Percentiles rank a stretch among this genome's conserved stretches.
Conservation (phyloP, 495 filamentous ascomycete genomes). For the Cetradonia linearis region DNA sequence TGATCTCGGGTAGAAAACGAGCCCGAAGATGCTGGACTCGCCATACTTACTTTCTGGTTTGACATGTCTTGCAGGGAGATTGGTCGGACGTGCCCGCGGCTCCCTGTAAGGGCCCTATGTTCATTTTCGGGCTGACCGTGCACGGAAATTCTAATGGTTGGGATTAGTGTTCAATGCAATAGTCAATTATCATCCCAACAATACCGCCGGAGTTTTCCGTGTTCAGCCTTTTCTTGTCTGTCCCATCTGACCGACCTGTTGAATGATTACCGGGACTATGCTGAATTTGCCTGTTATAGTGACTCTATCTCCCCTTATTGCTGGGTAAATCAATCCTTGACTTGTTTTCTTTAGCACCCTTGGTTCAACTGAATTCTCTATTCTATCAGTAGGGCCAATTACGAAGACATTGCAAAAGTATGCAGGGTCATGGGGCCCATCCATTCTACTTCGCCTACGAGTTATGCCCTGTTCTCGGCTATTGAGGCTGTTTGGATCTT, state of each 20-base stretch:
- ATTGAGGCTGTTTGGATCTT: neutral
- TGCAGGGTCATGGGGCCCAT: neutral
- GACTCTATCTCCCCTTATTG: neutral
- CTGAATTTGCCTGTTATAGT: neutral
- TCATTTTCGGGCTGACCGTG: neutral
- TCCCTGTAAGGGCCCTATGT: too few relatives aligned
- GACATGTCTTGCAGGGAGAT: neutral
- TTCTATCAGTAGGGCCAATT: neutral
- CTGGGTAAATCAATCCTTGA: neutral
- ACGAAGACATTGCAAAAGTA: neutral
- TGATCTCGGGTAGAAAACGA: neutral
- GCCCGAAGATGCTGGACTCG: neutral
- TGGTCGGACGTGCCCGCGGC: neutral
- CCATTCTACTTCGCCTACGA: neutral
- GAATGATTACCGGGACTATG: neutral
- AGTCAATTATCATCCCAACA: neutral
- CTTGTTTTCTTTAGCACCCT: neutral
- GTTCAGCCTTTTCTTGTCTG: too few relatives aligned
- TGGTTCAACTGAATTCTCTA: neutral
- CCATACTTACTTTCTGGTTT: neutral
- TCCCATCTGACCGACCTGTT: too few relatives aligned
- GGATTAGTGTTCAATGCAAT: neutral
- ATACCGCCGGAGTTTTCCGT: neutral
- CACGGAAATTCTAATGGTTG: neutral
- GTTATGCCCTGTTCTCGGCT: neutral